Conservation (phyloP, 179 eudicot species). For the Heliamphora pulchella region DNA sequence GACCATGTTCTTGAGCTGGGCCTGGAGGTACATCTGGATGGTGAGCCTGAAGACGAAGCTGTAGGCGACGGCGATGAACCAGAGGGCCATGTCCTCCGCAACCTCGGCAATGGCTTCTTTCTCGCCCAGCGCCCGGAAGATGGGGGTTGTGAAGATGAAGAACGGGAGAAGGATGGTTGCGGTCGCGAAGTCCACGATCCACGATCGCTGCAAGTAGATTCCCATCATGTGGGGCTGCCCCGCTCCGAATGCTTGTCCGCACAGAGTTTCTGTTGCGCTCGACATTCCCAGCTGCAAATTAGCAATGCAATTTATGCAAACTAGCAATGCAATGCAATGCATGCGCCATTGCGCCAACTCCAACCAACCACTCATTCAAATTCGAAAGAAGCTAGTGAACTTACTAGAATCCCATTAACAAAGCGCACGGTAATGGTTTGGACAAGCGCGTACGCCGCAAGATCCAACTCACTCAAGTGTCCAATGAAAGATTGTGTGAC, state of each 20-base stretch:
- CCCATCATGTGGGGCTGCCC: slow-evolving; percentile 65
- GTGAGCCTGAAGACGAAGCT: slow-evolving; percentile 45
- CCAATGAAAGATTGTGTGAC: slow-evolving; percentile 53
- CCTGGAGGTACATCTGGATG: slow-evolving; percentile 70
- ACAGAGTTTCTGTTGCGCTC: slow-evolving; percentile 77
- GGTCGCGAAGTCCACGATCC: slow-evolving; percentile 46
- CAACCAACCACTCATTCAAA: not conserved
- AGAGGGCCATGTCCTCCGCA: slow-evolving; percentile 43
- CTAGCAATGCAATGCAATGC: too few species aligned
- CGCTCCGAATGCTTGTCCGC: slow-evolving; percentile 93
- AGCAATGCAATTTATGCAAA: too few species aligned
- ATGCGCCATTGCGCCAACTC: not conserved
- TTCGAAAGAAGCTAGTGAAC: not conserved
- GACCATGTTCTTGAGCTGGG: slow-evolving; percentile 63
- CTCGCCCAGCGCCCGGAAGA: slow-evolving; percentile 48
- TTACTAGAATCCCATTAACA: slow-evolving; percentile 41
- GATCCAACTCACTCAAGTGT: slow-evolving; percentile 37
- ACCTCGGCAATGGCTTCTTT: slow-evolving; percentile 38
- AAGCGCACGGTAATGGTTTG: slow-evolving; percentile 35
- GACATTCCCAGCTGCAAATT: slow-evolving; percentile 72
- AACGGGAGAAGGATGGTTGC: slow-evolving; percentile 54
- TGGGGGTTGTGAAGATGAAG: slow-evolving; percentile 46
- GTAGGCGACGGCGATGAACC: slow-evolving; percentile 60
- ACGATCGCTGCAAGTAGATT: slow-evolving; percentile 52
- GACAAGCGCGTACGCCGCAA: slow-evolving; percentile 53